Percentiles rank a stretch among this genome's conserved stretches.
These are phyloP conservation scores for Nemania abortiva DNA, from an alignment of 2,329 filamentous ascomycete genomes.

Conservation along the genomic window DNA sequence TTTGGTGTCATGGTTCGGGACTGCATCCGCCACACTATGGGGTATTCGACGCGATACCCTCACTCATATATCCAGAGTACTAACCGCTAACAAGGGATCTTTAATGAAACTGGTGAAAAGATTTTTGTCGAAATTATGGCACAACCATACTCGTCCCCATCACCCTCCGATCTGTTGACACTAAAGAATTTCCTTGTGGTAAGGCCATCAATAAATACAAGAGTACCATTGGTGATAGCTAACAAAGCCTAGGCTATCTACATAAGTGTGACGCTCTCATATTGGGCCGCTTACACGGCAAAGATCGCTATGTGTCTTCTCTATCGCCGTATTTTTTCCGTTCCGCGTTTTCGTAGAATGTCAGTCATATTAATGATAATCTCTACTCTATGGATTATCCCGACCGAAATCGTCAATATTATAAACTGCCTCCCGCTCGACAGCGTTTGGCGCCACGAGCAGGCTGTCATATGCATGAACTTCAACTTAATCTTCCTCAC, in stretches of 20 bases:
- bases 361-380: constrained; percentile 7
- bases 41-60: too few species aligned
- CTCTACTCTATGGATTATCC: constrained; percentile 15
- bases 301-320: constrained; percentile 21
- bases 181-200: too few species aligned
- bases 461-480: constrained; percentile 26
- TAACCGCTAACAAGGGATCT: background rate
- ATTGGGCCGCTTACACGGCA: too few species aligned
- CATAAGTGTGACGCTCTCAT: too few species aligned
- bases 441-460: constrained; percentile 14
- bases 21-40: too few species aligned
- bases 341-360: background rate
- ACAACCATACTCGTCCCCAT: too few species aligned
- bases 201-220: too few species aligned
- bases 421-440: constrained; percentile 23
- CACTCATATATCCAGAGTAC: too few species aligned
- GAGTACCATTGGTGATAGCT: too few species aligned
- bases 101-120: background rate
- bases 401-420: constrained; percentile 12
- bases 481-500: constrained; percentile 26
- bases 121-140: background rate
- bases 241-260: too few species aligned
- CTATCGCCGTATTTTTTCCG: constrained; percentile 17
- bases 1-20: too few species aligned
- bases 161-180: too few species aligned